Base-by-base conservation (phyloP, 2,329 filamentous ascomycete species). In the Diplodia sapinea region DNA sequence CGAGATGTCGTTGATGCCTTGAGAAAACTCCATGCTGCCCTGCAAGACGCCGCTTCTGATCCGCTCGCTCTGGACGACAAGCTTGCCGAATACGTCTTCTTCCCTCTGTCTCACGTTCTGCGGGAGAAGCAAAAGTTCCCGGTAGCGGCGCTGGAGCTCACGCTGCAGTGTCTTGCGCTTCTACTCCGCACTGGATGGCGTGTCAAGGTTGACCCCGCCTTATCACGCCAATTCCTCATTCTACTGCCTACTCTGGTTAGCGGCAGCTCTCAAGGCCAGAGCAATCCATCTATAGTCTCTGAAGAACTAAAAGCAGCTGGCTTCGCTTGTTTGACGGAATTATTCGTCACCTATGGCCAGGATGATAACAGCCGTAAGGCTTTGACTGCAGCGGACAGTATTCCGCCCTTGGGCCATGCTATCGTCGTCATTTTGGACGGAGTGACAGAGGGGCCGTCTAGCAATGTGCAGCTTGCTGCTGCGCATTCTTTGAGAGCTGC, bases 11-110 rank as follows among this genome's bases (percentile, higher is more conserved):
- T 82, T 4, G 74, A 78, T 55, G 79, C 80, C 36, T 78, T 89
- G 26, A 79, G 83, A 59, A 72, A 76, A 1, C 74, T 89, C 6
- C 75, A 84, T 12, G 71, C 75, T 8, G 75, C 77, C 17, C 77
- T 88, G 0, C 69, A 72, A 26, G 57, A 71, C 0, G 68, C 80
- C 57, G 68, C 71, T 17, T 72, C 75, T 26, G 73, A 73, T 8
- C 77, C 80, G 43, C 73, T 78, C 70, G 72, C 76, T 1, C 76
- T 98, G 20, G 92, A 97, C 76, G 85, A 89, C 64, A 94, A 93
- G 76, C 82, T 98, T 20, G 93, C 94, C 15, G 94, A 97, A 81
- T 99, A 98, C 82, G 86, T 91, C 74, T 98, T 98, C 82, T 97
- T 97, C 70, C 95, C 95, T 0, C 82, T 99, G 0, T 93, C 92